A percentile compares a stretch with the other conserved stretches of the same genome.
phyloP scores from a whole-genome alignment of 129 eudicot genomes.

The Tagetes patula region DNA sequence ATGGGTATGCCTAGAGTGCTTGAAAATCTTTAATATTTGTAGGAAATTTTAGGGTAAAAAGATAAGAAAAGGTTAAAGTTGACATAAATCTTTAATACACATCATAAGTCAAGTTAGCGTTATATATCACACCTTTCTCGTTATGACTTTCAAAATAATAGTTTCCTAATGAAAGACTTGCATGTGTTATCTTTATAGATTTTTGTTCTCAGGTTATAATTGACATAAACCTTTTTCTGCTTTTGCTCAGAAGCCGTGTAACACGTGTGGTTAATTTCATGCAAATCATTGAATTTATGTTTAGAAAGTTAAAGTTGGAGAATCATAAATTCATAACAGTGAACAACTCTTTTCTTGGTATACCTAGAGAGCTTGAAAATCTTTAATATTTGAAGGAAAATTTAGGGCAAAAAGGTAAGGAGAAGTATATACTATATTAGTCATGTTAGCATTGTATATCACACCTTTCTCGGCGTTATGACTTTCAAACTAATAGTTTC shows the following conservation, averaged over 20 bases:
- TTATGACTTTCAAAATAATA: not conserved
- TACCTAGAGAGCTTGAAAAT: not conserved
- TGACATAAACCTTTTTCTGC: no score
- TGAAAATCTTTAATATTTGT: not conserved
- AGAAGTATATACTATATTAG: not conserved
- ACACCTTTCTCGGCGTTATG: not conserved
- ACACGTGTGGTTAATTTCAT: slow-evolving; percentile 5
- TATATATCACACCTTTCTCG: slow-evolving; percentile 4
- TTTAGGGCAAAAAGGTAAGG: not conserved
- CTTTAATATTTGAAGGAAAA: not conserved
- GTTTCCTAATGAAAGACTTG: slow-evolving; percentile 7
- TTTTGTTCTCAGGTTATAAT: no score
- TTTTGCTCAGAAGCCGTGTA: not conserved
- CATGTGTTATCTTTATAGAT: not conserved
- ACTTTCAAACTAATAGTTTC: not conserved
- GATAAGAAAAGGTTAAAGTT: not conserved
- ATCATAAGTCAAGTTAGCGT: slow-evolving; percentile 5
- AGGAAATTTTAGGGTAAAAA: not conserved
- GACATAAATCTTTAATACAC: no score
- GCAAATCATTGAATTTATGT: not conserved
- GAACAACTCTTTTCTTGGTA: not conserved
- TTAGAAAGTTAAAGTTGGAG: not conserved
- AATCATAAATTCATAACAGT: slow-evolving; percentile 7
- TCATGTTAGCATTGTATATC: slow-evolving; percentile 11
- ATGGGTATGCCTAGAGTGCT: not conserved